phyloP scores from a whole-genome alignment of 257 asterid species.

The Mitragyna speciosa region DNA sequence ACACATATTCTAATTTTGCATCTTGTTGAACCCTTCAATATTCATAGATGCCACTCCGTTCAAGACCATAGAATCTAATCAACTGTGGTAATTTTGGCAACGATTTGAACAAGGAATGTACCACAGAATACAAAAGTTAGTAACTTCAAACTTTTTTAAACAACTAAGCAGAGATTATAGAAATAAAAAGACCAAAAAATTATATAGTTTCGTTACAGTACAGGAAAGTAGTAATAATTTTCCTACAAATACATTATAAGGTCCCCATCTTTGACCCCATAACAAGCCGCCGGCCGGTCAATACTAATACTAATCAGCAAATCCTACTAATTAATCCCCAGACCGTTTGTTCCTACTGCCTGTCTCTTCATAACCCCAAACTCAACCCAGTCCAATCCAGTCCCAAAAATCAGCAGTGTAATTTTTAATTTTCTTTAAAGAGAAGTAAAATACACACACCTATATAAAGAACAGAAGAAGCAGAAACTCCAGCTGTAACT shows the following conservation, averaged over 20 bases:
- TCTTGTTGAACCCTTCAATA: no score
- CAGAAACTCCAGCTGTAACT: constrained; percentile 23
- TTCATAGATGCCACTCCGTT: background rate
- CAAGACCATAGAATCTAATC: background rate
- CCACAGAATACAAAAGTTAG: background rate
- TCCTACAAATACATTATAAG: background rate
- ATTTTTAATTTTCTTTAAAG: background rate
- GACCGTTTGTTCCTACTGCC: no score
- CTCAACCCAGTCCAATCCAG: no score
- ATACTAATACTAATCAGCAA: no score
- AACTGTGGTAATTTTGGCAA: background rate
- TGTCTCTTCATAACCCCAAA: background rate
- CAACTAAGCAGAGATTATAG: background rate
- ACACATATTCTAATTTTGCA: no score
- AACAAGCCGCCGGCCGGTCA: background rate
- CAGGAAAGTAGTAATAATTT: no score
- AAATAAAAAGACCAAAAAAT: background rate
- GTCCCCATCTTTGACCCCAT: constrained; percentile 1
- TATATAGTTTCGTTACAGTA: no score
- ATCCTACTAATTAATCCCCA: no score
- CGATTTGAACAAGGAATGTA: background rate
- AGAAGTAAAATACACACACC: background rate
- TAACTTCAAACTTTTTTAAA: background rate
- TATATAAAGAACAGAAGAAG: constrained; percentile 9
- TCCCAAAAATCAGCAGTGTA: background rate